Conservation (phyloP, 805 yeast genomes). For the Kazachstania bromeliacearum region DNA sequence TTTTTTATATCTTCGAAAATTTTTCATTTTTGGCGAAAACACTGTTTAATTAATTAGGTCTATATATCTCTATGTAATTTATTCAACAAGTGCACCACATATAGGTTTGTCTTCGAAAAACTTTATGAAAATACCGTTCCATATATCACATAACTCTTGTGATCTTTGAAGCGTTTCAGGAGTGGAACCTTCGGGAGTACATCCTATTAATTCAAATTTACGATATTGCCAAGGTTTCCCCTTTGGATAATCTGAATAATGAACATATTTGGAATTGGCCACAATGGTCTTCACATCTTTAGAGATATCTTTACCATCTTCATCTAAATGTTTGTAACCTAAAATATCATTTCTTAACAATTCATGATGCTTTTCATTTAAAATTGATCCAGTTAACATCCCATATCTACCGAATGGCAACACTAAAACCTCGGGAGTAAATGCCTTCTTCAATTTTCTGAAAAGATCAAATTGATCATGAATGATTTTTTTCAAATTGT, state of each 20-base stretch:
- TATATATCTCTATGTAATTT: too few species aligned
- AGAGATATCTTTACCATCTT: slow-evolving; percentile 11
- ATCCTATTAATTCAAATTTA: slow-evolving; percentile 15
- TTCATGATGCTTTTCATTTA: slow-evolving; percentile 15
- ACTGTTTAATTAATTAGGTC: background rate
- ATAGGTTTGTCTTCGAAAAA: slow-evolving; percentile 13
- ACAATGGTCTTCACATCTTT: slow-evolving; percentile 19
- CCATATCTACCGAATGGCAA: slow-evolving; percentile 28
- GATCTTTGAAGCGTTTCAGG: too few species aligned
- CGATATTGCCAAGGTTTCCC: slow-evolving; percentile 54
- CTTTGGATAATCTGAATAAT: slow-evolving; percentile 58
- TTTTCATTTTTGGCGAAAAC: background rate
- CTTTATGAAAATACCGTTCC: slow-evolving; percentile 19
- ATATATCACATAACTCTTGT: slow-evolving; percentile 15
- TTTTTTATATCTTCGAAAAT: background rate
- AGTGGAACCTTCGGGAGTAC: slow-evolving; percentile 15
- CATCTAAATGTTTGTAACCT: slow-evolving; percentile 20
- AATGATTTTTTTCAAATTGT: slow-evolving; percentile 20
- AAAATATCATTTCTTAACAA: slow-evolving; percentile 21
- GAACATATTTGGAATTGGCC: slow-evolving; percentile 38
- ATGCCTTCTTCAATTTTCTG: slow-evolving; percentile 16
- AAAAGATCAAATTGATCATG: slow-evolving; percentile 23
- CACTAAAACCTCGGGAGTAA: slow-evolving; percentile 22
- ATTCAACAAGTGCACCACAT: too few species aligned
- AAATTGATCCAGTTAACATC: slow-evolving; percentile 23